Evolutionary conservation across 1,139 yeast species (phyloP).

Genomic region (Lodderomyces beijingensis): DNA sequence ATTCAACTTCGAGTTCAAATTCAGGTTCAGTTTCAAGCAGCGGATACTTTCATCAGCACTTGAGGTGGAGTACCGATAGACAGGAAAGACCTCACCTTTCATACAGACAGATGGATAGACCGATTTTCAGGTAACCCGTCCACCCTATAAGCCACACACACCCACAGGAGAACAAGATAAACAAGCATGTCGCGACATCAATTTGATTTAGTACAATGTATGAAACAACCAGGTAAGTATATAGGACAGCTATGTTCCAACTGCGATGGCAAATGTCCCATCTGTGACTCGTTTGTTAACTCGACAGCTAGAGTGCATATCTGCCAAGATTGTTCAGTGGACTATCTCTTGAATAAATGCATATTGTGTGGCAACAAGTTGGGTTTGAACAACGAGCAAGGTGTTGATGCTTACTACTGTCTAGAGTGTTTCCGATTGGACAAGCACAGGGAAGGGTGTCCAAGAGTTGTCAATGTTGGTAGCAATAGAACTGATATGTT

Average conservation of each 20-base stretch:
- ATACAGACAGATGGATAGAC: too few species aligned
- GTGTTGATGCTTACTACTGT: conserved; percentile 75
- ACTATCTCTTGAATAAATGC: conserved; percentile 61
- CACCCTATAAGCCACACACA: too few species aligned
- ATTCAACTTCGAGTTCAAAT: too few species aligned
- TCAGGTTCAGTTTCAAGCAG: too few species aligned
- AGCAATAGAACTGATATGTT: conserved; percentile 66
- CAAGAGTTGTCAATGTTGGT: conserved; percentile 77
- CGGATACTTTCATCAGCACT: too few species aligned
- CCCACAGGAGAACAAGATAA: too few species aligned
- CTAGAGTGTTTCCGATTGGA: conserved; percentile 79
- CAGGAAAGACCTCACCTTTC: too few species aligned
- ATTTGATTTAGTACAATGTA: conserved; percentile 78
- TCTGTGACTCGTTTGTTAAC: conserved; percentile 83
- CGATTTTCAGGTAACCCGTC: too few species aligned
- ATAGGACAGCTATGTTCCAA: conserved; percentile 72
- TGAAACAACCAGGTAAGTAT: conserved; percentile 77
- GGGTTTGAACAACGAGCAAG: conserved; percentile 40
- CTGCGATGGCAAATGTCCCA: conserved; percentile 92
- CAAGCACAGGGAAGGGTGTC: conserved; percentile 90
- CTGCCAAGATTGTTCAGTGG: conserved; percentile 84
- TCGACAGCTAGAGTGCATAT: conserved; percentile 69
- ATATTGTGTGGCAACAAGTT: conserved; percentile 62
- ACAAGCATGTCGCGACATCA: conserved; percentile 97
- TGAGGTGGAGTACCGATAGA: too few species aligned